phyloP scores from a whole-genome alignment of 1,139 yeast species.

The Nadsonia commutata region DNA sequence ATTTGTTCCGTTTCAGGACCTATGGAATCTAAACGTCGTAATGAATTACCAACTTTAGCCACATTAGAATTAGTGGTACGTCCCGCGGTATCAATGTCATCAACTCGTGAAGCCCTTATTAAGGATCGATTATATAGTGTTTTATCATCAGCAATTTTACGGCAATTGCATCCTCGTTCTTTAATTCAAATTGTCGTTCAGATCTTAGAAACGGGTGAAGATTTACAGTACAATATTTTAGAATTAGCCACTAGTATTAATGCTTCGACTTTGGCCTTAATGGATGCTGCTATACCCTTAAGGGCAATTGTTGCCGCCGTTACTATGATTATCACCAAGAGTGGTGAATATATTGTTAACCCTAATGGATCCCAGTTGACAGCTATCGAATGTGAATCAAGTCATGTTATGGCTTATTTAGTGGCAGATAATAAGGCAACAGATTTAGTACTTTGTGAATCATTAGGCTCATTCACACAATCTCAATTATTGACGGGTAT shows the following conservation, averaged over 20 bases:
- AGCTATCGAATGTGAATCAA: slow-evolving; percentile 30
- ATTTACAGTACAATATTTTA: slow-evolving; percentile 16
- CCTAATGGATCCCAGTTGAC: slow-evolving; percentile 33
- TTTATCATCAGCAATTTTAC: slow-evolving; percentile 44
- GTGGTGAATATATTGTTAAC: slow-evolving; percentile 25
- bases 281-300: slow-evolving; percentile 68
- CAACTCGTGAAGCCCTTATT: slow-evolving; percentile 62
- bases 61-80: slow-evolving; percentile 68
- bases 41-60: slow-evolving; percentile 70
- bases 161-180: slow-evolving; percentile 69
- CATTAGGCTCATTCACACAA: slow-evolving; percentile 55
- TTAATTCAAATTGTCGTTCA: slow-evolving; percentile 81
- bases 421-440: slow-evolving; percentile 37
- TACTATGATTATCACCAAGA: slow-evolving; percentile 28
- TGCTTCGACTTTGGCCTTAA: slow-evolving; percentile 53
- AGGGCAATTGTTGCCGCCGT: slow-evolving; percentile 46
- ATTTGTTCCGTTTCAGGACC: slow-evolving; percentile 82
- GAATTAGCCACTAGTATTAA: slow-evolving; percentile 65
- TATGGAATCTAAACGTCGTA: slow-evolving; percentile 68
- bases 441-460: slow-evolving; percentile 51
- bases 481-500: slow-evolving; percentile 31
- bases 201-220: slow-evolving; percentile 47
- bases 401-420: slow-evolving; percentile 54
- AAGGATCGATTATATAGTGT: slow-evolving; percentile 59
- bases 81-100: slow-evolving; percentile 63